Percentiles rank a stretch among this genome's conserved stretches.
Evolutionary conservation across 495 filamentous ascomycete genomes (phyloP).

Genomic region (Gamarada debralockiae): DNA sequence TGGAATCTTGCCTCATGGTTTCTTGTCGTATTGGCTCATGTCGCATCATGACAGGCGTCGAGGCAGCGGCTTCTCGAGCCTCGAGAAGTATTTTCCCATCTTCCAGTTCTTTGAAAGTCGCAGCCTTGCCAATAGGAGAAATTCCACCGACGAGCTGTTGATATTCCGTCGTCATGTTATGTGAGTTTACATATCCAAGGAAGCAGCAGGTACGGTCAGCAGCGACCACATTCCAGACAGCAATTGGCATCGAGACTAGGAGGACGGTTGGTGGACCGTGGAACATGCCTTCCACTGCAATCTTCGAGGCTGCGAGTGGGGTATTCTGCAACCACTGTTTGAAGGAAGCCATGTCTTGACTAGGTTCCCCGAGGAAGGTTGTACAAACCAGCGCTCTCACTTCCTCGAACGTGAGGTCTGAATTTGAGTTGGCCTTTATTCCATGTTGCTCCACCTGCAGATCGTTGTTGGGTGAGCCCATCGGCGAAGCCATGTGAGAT

Average conservation of each 20-base stretch:
- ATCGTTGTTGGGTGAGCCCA: constrained; percentile 34
- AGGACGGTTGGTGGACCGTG: constrained; percentile 53
- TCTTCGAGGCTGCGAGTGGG: constrained; percentile 42
- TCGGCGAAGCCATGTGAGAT: constrained; percentile 37
- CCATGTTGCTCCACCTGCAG: constrained; percentile 9
- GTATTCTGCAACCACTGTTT: constrained; percentile 52
- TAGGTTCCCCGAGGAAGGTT: constrained; percentile 52
- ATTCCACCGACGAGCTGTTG: constrained; percentile 44
- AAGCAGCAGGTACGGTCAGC: constrained; percentile 55
- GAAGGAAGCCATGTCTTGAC: constrained; percentile 52
- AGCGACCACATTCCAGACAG: constrained; percentile 49
- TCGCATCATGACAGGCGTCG: constrained; percentile 21
- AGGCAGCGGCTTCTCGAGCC: constrained; percentile 26
- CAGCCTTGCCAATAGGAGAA: constrained; percentile 23
- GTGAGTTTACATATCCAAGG: constrained; percentile 50
- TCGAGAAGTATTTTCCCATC: constrained; percentile 45
- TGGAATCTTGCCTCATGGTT: constrained; percentile 9
- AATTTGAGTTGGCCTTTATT: constrained; percentile 29
- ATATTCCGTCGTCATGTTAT: constrained; percentile 55
- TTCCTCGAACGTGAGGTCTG: constrained; percentile 49
- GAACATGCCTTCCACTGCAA: constrained; percentile 56
- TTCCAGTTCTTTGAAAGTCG: constrained; percentile 42
- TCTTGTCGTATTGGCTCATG: constrained; percentile 16
- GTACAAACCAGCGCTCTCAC: constrained; percentile 50
- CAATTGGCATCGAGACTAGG: constrained; percentile 51